A percentile compares a stretch with the other conserved stretches of the same genome.
phyloP scores from a whole-genome alignment of 73 alveolate genomes.

The Tetrahymena thermophila region DNA sequence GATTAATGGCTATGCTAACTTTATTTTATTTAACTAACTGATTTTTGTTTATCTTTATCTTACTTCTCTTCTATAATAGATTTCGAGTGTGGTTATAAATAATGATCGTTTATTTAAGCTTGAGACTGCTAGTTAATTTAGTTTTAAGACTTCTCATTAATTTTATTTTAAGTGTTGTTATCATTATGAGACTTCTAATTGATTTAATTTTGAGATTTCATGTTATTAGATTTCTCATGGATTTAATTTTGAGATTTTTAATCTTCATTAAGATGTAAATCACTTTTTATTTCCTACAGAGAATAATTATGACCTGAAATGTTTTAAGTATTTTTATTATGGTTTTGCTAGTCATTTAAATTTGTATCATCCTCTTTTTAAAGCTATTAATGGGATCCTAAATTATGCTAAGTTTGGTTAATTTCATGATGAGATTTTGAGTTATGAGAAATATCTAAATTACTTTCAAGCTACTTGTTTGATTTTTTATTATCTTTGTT shows the following conservation, averaged over 20 bases:
- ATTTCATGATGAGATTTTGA: not conserved
- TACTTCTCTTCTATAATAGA: not conserved
- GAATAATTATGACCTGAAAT: not conserved
- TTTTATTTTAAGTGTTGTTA: too few relatives aligned
- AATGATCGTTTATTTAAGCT: too few relatives aligned
- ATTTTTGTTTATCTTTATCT: not conserved
- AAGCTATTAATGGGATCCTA: not conserved
- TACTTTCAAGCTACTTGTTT: too few relatives aligned
- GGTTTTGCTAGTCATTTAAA: not conserved
- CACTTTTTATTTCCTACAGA: not conserved
- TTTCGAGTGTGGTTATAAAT: not conserved
- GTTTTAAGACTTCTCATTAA: not conserved
- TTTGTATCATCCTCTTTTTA: not conserved
- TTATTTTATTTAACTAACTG: too few relatives aligned
- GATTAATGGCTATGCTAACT: not conserved
- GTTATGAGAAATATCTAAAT: not conserved
- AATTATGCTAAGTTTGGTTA: not conserved
- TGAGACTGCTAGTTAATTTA: not conserved
- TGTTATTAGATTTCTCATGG: too few relatives aligned
- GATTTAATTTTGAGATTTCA: not conserved
- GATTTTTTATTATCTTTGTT: too few relatives aligned
- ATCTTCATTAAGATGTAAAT: not conserved
- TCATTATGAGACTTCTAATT: not conserved
- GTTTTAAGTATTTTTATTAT: too few relatives aligned
- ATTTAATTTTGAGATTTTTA: not conserved